These are phyloP conservation scores for Collybia sordida DNA, from an alignment of 768 basidiomycete genomes.

Conservation along the genomic window DNA sequence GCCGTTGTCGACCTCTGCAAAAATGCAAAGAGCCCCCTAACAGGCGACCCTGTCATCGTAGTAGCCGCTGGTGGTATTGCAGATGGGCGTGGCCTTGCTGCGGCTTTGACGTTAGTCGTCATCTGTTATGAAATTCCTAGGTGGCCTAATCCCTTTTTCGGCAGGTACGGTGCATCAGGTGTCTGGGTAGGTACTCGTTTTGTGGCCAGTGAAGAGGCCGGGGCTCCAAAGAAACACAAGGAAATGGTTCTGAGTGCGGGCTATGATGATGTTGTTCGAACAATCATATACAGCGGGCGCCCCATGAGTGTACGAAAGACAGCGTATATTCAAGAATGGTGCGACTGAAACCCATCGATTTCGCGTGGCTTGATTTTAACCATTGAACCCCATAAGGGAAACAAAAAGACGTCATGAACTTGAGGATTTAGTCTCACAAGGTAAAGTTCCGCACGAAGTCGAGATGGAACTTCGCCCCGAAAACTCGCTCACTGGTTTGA, in stretches of 20 bases:
- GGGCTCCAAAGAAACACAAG: constrained; percentile 74
- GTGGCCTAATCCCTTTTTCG: background rate
- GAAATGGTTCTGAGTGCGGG: constrained; percentile 64
- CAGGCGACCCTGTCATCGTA: constrained; percentile 72
- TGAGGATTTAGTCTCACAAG: constrained; percentile 52
- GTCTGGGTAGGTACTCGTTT: constrained; percentile 92
- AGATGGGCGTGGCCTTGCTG: constrained; percentile 80
- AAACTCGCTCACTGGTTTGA: constrained; percentile 54
- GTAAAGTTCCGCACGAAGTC: constrained; percentile 73
- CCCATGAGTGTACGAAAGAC: constrained; percentile 84
- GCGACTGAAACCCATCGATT: constrained; percentile 16
- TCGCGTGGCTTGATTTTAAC: too few relatives aligned
- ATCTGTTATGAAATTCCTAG: background rate
- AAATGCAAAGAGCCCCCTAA: constrained; percentile 68
- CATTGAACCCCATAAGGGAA: constrained; percentile 52
- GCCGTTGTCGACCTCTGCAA: constrained; percentile 80
- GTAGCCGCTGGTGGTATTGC: constrained; percentile 86
- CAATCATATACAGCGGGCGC: constrained; percentile 74
- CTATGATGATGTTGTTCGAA: constrained; percentile 74
- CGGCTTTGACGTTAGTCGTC: constrained; percentile 58
- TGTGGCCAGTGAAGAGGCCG: constrained; percentile 79
- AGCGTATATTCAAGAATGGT: constrained; percentile 77
- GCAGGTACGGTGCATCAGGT: constrained; percentile 77
- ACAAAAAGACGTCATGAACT: constrained; percentile 60
- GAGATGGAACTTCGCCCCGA: constrained; percentile 73